Evolutionary conservation across 768 basidiomycete species (phyloP).

Genomic region (Mycena galopus): DNA sequence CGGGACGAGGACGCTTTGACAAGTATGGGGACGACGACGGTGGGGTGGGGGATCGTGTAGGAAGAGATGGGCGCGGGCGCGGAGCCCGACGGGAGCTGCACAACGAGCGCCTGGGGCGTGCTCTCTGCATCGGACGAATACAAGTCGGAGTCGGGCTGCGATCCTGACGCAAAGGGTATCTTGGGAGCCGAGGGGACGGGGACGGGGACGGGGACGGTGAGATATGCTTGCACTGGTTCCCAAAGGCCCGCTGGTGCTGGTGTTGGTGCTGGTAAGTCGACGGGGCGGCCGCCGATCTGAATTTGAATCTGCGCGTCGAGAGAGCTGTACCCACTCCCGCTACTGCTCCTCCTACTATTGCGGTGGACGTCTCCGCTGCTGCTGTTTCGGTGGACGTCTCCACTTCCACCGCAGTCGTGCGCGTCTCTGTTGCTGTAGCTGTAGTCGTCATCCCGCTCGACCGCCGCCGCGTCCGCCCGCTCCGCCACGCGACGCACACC

Average conservation of each 20-base stretch:
- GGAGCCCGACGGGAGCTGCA: not conserved
- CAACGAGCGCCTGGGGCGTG: not conserved
- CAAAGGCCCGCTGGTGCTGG: not conserved
- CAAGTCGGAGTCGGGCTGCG: not conserved
- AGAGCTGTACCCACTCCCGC: slow-evolving; percentile 25
- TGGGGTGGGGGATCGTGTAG: not conserved
- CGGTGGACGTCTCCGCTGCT: not conserved
- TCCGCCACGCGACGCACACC: slow-evolving; percentile 24
- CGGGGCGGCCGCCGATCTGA: not conserved
- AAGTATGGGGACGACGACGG: no score
- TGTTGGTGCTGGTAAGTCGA: not conserved
- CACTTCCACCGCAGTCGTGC: no score
- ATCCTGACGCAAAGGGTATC: not conserved
- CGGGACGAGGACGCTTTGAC: no score
- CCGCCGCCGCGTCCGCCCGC: not conserved
- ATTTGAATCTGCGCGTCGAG: not conserved
- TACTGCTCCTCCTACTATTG: not conserved
- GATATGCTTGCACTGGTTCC: not conserved
- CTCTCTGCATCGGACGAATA: not conserved
- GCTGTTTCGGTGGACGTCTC: not conserved
- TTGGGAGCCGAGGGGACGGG: not conserved
- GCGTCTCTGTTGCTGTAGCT: no score
- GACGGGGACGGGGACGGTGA: slow-evolving; percentile 1
- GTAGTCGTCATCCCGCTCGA: slow-evolving; percentile 10
- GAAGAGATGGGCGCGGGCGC: not conserved